Conservation (phyloP, 345 rosid species). For the Heritiera littoralis region DNA sequence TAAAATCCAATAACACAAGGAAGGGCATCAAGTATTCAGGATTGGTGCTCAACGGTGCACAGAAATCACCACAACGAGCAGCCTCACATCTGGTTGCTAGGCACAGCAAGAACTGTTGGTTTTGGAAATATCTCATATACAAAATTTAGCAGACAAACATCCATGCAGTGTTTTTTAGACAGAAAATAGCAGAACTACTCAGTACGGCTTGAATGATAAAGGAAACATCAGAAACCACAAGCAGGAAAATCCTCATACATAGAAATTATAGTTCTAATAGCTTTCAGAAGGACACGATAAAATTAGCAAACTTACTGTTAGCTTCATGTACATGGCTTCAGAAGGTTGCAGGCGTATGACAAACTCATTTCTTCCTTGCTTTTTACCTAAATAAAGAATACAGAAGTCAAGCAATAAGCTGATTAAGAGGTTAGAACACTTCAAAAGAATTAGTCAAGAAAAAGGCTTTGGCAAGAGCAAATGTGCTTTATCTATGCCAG, state of each 20-base stretch:
- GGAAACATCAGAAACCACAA: not conserved
- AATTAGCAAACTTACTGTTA: slow-evolving; percentile 59
- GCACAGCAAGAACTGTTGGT: not conserved
- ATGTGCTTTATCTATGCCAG: not conserved
- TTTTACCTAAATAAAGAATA: slow-evolving; percentile 53
- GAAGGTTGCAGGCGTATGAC: slow-evolving; percentile 97
- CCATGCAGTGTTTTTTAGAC: not conserved
- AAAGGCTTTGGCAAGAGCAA: not conserved
- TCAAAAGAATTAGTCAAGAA: not conserved
- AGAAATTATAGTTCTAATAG: not conserved
- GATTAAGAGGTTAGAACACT: not conserved
- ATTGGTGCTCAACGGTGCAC: not conserved
- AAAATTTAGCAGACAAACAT: slow-evolving; percentile 5
- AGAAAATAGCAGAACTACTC: not conserved
- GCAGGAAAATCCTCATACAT: not conserved
- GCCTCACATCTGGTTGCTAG: not conserved
- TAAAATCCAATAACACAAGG: not conserved
- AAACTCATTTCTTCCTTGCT: slow-evolving; percentile 97
- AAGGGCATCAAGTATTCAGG: not conserved
- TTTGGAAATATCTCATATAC: not conserved
- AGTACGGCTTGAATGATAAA: not conserved
- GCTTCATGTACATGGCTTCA: slow-evolving; percentile 98
- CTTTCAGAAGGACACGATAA: not conserved
- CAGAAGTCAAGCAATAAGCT: slow-evolving; percentile 9
- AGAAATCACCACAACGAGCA: not conserved